Evolutionary conservation across 176 grass and related monocot genomes (phyloP).

Genomic region (Zea mays): Zm-B73-REFERENCE-NAM-5.0 NC_050100.1:4634501-4635000

Average conservation of each 20-base stretch:
- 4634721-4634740: constrained; percentile 1
- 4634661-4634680: constrained; percentile 19
- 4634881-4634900: not conserved
- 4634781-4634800: constrained; percentile 19
- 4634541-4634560: not conserved
- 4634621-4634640: constrained; percentile 8
- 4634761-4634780: not conserved
- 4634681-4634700: not conserved
- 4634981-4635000: not conserved
- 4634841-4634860: not conserved
- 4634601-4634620: not conserved
- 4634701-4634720: constrained; percentile 26
- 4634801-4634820: not conserved
- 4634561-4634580: too few species aligned
- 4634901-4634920: constrained; percentile 15
- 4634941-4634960: not conserved
- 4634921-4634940: constrained; percentile 13
- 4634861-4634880: constrained; percentile 7
- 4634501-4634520: too few species aligned
- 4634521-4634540: too few species aligned
- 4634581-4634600: too few species aligned
- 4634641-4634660: not conserved
- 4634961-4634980: not conserved
- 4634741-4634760: constrained; percentile 32
- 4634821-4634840: constrained; percentile 10